Evolutionary conservation across 1,284 basidiomycete species (phyloP).

Genomic region (Puccinia horiana): DNA sequence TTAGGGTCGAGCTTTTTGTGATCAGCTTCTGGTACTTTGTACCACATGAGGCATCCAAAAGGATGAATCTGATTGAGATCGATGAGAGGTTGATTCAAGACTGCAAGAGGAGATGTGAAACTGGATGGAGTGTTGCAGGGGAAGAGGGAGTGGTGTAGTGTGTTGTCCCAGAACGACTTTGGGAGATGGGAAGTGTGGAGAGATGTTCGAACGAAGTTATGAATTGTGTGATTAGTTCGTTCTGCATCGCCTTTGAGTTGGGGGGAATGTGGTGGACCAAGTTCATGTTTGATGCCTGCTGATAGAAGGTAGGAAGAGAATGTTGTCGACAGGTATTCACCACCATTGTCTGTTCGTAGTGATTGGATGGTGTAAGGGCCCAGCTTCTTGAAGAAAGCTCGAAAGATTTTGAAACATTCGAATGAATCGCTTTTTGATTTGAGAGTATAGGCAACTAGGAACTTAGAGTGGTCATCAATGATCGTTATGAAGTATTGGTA

Average conservation of each 20-base stretch:
- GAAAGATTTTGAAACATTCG: slow-evolving; percentile 56
- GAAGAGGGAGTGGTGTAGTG: not conserved
- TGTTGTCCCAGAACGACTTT: slow-evolving; percentile 6
- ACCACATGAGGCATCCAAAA: not conserved
- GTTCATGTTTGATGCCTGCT: slow-evolving; percentile 56
- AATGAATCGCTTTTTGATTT: slow-evolving; percentile 9
- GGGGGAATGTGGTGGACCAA: slow-evolving; percentile 60
- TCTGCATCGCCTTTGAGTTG: slow-evolving; percentile 57
- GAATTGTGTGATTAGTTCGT: slow-evolving; percentile 54
- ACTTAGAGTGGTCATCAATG: not conserved
- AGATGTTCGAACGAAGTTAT: not conserved
- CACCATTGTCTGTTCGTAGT: slow-evolving; percentile 50
- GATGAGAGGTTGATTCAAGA: not conserved
- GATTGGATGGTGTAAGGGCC: slow-evolving; percentile 56
- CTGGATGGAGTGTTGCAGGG: slow-evolving; percentile 5
- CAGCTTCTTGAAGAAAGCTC: slow-evolving; percentile 54
- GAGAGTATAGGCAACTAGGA: not conserved
- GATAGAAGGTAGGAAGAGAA: slow-evolving; percentile 55
- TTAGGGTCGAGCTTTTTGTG: not conserved
- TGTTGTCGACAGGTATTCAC: slow-evolving; percentile 52
- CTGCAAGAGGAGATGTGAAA: not conserved
- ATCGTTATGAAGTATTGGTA: not conserved
- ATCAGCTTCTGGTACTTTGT: not conserved
- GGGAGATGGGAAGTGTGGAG: not conserved
- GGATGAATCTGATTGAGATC: not conserved